Base-by-base conservation (phyloP, 1,139 yeast genomes). In the Taiozyma sp. region DNA sequence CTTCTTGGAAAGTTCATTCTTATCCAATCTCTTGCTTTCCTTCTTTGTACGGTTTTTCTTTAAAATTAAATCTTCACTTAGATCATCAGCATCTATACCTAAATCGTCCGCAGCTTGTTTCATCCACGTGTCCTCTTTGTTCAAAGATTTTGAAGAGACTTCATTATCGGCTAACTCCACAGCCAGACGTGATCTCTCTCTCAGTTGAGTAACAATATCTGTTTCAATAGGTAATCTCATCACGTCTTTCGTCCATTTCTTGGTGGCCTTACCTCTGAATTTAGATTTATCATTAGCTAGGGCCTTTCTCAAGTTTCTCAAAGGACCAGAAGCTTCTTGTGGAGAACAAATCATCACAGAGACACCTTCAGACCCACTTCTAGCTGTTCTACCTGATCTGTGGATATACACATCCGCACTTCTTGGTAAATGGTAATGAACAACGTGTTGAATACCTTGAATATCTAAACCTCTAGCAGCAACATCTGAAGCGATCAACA, bases 381-480 rank as follows among this genome's bases (percentile, higher is more conserved):
- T 86, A 0, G 96, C 99, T 22, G 99, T 95, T 77, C 99, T 83
- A 55, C 99, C 99, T 2, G 97, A 88, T 67, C 99, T 79, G 69
- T 93, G 99, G 57, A 93, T 85, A 65, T 93, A 93, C 50, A 90
- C 83, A 66, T 95, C 99, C 0, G 98, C 98, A 10, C 96, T 79
- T 56, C 98, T 77, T 11, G 99, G 99, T 55, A 95, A 75, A 69
- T 93, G 98, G 64, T 93, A 93, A 67, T 93, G 99, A 14, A 93
- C 89, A 43, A 95, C 99, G 67, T 93, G 99, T 62, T 90, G 87
- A 49, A 95, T 91, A 46, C 80, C 79, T 2, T 96, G 87, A 53
- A 95, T 89, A 75, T 95, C 99, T 54, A 95, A 76, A 54, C 99
- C 99, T 73, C 99, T 81, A 7, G 99, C 99, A 2, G 99, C 99